phyloP scores from a whole-genome alignment of 2,329 filamentous ascomycete genomes.

The Podosphaera aphanis region DNA sequence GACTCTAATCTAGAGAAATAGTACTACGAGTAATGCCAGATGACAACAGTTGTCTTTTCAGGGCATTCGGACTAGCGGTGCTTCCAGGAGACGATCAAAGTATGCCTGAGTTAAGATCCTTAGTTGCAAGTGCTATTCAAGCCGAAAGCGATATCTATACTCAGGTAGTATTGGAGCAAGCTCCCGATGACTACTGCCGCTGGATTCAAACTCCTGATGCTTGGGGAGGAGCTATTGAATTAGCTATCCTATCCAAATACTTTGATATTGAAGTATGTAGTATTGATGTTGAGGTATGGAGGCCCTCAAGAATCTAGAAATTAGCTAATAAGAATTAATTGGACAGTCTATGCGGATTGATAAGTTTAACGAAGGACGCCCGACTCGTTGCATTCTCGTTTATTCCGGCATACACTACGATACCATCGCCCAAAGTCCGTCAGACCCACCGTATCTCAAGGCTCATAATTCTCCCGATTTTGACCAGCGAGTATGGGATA shows the following conservation, averaged over 20 bases:
- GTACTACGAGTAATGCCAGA: conserved; percentile 89
- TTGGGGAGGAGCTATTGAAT: conserved; percentile 83
- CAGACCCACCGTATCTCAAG: conserved; percentile 29
- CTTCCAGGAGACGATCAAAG: conserved; percentile 34
- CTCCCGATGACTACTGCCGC: conserved; percentile 51
- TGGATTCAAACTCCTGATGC: conserved; percentile 61
- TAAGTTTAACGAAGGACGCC: conserved; percentile 50
- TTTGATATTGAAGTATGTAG: conserved; percentile 72
- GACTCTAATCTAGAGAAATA: conserved; percentile 9
- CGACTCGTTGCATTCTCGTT: conserved; percentile 51
- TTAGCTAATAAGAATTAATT: conserved; percentile 2
- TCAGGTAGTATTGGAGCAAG: conserved; percentile 48
- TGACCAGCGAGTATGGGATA: conserved; percentile 40
- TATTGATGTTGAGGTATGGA: conserved; percentile 43
- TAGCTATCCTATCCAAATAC: conserved; percentile 61
- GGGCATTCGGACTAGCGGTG: conserved; percentile 64
- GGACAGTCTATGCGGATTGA: conserved; percentile 37
- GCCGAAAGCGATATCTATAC: conserved; percentile 48
- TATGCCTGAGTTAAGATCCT: conserved; percentile 48
- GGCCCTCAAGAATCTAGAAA: neutral
- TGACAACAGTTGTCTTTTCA: conserved; percentile 87
- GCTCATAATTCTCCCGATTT: conserved; percentile 42
- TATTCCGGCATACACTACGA: conserved; percentile 93
- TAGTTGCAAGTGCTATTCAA: conserved; percentile 62
- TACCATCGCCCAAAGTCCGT: conserved; percentile 53